Evolutionary conservation across 768 basidiomycete genomes (phyloP).

Genomic region (Cystofilobasidium capitatum): DNA sequence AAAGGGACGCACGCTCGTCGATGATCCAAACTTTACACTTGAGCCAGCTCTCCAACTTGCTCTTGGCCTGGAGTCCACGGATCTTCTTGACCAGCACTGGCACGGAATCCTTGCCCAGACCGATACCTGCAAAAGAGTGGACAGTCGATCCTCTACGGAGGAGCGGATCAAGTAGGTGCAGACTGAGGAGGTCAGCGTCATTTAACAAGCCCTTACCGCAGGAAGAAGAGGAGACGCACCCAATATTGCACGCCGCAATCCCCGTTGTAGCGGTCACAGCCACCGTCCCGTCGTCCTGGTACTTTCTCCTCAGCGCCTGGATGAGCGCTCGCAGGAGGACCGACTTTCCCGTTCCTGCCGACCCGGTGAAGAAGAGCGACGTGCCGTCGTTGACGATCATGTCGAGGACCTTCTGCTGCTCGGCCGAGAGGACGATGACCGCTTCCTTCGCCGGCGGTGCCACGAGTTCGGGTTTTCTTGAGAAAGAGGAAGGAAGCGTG

Average conservation of each 20-base stretch:
- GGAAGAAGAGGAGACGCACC: too few relatives aligned
- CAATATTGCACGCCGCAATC: constrained; percentile 25
- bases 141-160: constrained; percentile 23
- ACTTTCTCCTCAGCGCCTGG: constrained; percentile 22
- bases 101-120: constrained; percentile 16
- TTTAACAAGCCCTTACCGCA: too few relatives aligned
- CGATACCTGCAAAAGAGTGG: constrained; percentile 25
- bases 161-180: too few relatives aligned
- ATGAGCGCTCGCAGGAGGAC: constrained; percentile 37
- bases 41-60: constrained; percentile 64
- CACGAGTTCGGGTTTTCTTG: background rate
- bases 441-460: background rate
- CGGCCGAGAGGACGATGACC: constrained; percentile 35
- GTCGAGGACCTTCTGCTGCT: constrained; percentile 73
- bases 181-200: too few relatives aligned
- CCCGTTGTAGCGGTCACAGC: constrained; percentile 27
- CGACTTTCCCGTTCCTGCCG: constrained; percentile 37
- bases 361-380: constrained; percentile 35
- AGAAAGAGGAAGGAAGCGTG: background rate
- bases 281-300: constrained; percentile 8
- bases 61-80: constrained; percentile 56
- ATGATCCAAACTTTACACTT: constrained; percentile 76
- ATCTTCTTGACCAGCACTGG: constrained; percentile 33
- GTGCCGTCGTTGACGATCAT: constrained; percentile 49
- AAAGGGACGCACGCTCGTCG: constrained; percentile 59